Percentiles rank a stretch among this genome's conserved stretches.
Evolutionary conservation across 352 stramenopile species (phyloP).

Genomic region (Globisporangium splendens): DNA sequence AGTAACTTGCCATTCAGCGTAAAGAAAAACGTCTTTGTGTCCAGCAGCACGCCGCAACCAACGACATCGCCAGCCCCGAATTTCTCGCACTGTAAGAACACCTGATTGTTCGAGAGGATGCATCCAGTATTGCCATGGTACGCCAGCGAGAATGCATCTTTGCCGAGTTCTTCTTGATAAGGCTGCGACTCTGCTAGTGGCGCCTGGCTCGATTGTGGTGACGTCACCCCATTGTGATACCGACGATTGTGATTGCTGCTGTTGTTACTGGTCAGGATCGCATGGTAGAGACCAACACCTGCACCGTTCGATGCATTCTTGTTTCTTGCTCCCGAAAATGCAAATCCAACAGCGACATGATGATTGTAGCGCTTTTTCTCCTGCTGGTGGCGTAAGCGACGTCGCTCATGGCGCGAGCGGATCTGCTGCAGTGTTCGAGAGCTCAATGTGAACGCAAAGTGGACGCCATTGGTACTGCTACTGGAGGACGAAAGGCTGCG

Average conservation of each 20-base stretch:
- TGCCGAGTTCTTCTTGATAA: conserved; percentile 27
- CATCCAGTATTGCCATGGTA: conserved; percentile 53
- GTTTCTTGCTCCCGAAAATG: conserved; percentile 15
- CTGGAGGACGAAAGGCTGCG: not conserved
- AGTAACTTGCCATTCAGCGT: conserved; percentile 56
- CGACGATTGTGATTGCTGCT: not conserved
- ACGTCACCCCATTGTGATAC: no score
- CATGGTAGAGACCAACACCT: no score
- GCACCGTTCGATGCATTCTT: no score
- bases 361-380: conserved; percentile 41
- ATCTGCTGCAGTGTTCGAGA: conserved; percentile 39
- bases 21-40: conserved; percentile 71
- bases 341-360: conserved; percentile 45
- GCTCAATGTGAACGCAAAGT: conserved; percentile 44
- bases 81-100: conserved; percentile 43
- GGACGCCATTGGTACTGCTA: conserved; percentile 11
- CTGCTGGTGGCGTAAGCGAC: conserved; percentile 20
- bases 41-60: conserved; percentile 51
- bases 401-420: conserved; percentile 34
- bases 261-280: not conserved
- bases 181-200: no score
- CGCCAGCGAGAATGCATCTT: conserved; percentile 35
- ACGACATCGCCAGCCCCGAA: conserved; percentile 57
- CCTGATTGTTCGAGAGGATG: conserved; percentile 44
- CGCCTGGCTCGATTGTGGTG: no score